Conservation (phyloP, 1,139 yeast genomes). For the Eremothecium sinecaudum region DNA sequence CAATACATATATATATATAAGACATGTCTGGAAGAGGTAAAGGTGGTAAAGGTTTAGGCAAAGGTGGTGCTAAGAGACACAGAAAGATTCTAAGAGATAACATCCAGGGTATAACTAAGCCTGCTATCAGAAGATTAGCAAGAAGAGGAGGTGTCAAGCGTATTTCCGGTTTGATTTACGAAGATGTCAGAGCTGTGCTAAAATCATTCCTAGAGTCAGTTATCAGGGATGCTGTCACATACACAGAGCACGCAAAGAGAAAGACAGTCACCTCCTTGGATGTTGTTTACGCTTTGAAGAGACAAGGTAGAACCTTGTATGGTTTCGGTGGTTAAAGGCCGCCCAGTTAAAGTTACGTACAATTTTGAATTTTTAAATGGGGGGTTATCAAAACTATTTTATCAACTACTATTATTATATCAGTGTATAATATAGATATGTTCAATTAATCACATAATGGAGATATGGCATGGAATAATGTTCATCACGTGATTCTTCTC, state of each 20-base stretch:
- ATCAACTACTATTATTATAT: no score
- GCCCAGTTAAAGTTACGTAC: no score
- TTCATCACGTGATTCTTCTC: no score
- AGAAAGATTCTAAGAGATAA: slow-evolving; percentile 98
- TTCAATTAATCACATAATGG: no score
- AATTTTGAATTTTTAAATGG: no score
- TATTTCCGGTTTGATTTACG: slow-evolving; percentile 96
- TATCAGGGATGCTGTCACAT: slow-evolving; percentile 97
- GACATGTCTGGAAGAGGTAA: slow-evolving; percentile 98
- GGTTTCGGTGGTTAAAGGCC: slow-evolving; percentile 93
- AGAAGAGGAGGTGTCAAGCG: slow-evolving; percentile 99
- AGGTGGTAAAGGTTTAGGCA: slow-evolving; percentile 99
- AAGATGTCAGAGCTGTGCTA: slow-evolving; percentile 95
- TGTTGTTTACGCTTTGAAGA: slow-evolving; percentile 98
- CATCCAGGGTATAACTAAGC: slow-evolving; percentile 99
- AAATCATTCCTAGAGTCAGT: slow-evolving; percentile 94
- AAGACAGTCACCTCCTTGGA: slow-evolving; percentile 98
- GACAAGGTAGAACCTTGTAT: slow-evolving; percentile 99
- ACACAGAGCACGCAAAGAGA: slow-evolving; percentile 99
- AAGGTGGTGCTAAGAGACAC: slow-evolving; percentile 99
- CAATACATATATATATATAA: slow-evolving; percentile 12
- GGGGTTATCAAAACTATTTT: no score
- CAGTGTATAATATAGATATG: no score
- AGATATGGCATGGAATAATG: no score
- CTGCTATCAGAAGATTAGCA: slow-evolving; percentile 99